Evolutionary conservation across 495 filamentous ascomycete species (phyloP).

Genomic region (Pyrenula aspistea): DNA sequence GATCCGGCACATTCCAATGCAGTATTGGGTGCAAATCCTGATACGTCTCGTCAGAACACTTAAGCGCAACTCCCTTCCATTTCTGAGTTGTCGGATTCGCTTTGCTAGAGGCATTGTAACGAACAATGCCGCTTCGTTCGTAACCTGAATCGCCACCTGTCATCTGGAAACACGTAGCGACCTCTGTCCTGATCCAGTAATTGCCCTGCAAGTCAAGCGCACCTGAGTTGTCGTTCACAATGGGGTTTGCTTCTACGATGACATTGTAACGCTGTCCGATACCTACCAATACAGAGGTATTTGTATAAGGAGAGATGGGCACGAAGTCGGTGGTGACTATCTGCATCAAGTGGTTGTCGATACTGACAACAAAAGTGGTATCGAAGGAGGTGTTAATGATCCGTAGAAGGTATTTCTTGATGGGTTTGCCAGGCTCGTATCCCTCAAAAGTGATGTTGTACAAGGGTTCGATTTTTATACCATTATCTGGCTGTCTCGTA

Average conservation of each 20-base stretch:
- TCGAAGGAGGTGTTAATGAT: conserved; percentile 34
- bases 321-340: conserved; percentile 37
- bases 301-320: conserved; percentile 33
- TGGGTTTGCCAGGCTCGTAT: not conserved
- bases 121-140: conserved; percentile 46
- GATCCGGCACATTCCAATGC: not conserved
- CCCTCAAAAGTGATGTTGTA: not conserved
- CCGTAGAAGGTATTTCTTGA: conserved; percentile 12
- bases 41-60: not conserved
- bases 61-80: not conserved
- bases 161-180: conserved; percentile 14
- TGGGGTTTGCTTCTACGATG: conserved; percentile 47
- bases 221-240: not conserved
- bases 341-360: conserved; percentile 33
- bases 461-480: not conserved
- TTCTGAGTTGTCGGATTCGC: conserved; percentile 9
- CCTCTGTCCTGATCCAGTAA: conserved; percentile 50
- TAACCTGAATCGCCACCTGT: conserved; percentile 3
- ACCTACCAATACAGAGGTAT: conserved; percentile 33
- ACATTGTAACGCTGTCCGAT: conserved; percentile 65
- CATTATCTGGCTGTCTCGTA: not conserved
- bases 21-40: not conserved
- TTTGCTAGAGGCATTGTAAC: conserved; percentile 36
- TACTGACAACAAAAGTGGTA: conserved; percentile 33
- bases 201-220: conserved; percentile 20